phyloP scores from a whole-genome alignment of 345 rosid genomes.

The Mallotus nudiflorus region DNA sequence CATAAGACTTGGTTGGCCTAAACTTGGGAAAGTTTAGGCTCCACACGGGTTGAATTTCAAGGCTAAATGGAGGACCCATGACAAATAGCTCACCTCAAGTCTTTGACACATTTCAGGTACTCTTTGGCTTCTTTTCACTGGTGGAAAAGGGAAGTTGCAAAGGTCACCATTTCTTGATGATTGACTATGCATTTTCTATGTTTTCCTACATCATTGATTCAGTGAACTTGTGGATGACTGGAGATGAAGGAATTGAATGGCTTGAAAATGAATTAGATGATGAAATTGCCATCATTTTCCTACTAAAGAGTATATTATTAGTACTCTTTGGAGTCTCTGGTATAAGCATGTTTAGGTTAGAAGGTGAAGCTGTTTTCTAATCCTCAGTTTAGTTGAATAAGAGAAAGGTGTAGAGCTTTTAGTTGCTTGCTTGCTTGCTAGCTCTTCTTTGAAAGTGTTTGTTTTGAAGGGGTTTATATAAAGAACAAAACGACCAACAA shows the following conservation, averaged over 20 bases:
- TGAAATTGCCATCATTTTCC: constrained; percentile 14
- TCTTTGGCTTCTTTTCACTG: constrained; percentile 50
- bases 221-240: constrained; percentile 27
- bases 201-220: constrained; percentile 48
- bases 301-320: neutral
- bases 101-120: constrained; percentile 41
- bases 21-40: no score
- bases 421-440: no score
- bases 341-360: neutral
- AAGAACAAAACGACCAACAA: neutral
- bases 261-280: constrained; percentile 21
- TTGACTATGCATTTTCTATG: constrained; percentile 42
- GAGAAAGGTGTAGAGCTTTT: neutral
- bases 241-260: constrained; percentile 20
- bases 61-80: no score
- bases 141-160: constrained; percentile 38
- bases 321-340: constrained; percentile 3
- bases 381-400: no score
- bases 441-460: neutral
- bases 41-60: no score
- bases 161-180: constrained; percentile 56
- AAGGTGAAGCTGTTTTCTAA: no score
- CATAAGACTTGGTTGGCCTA: no score
- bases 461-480: constrained; percentile 17
- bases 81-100: constrained; percentile 55